Conservation (phyloP, 805 yeast genomes). For the Maudiozyma turicensis region DNA sequence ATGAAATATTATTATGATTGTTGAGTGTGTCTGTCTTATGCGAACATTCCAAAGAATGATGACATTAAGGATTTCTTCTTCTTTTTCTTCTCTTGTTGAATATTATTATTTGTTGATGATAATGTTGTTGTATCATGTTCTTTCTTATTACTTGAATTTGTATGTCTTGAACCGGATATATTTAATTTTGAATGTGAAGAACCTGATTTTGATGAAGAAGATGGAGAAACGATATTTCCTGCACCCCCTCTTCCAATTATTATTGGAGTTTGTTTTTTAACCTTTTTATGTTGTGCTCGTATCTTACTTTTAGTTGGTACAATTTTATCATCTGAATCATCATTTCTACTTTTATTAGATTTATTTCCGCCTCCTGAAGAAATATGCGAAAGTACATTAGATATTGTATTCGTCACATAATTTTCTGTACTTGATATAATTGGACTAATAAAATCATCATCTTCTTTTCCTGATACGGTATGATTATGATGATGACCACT, state of each 20-base stretch:
- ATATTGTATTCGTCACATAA: neutral
- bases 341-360: neutral
- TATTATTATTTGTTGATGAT: neutral
- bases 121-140: neutral
- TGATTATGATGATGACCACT: neutral
- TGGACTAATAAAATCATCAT: conserved; percentile 4
- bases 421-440: neutral
- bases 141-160: neutral
- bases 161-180: neutral
- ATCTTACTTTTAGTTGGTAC: neutral
- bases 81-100: neutral
- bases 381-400: conserved; percentile 1
- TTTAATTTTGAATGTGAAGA: conserved; percentile 1
- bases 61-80: neutral
- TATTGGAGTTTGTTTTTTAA: conserved; percentile 5
- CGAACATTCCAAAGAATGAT: neutral
- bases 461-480: neutral
- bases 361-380: neutral
- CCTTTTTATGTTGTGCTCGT: neutral
- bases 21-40: neutral
- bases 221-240: conserved; percentile 28
- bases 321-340: neutral
- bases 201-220: conserved; percentile 7
- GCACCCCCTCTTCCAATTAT: conserved; percentile 30
- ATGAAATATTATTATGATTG: neutral